Evolutionary conservation across 192 early-diverging fungal genomes (phyloP), one percentile per base, ranked within the genome.

Genomic region (Physocladia obscura): DNA sequence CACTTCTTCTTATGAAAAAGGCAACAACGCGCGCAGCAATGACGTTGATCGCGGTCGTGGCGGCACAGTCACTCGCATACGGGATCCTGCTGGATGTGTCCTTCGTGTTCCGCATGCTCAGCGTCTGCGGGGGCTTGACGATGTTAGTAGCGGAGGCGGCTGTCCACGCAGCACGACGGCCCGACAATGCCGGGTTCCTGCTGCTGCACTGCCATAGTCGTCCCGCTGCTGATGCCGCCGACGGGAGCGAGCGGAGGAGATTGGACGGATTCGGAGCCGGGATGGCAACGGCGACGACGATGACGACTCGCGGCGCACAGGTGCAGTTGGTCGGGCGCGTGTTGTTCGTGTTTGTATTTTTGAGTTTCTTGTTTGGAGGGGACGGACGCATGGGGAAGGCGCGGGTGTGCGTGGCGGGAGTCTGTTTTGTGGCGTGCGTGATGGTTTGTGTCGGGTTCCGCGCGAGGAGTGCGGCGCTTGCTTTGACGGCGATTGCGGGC

Each of bases 391-490:
- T 31, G 6, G 90, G 90, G 76, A 79, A 90, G 6, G 74, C 86
- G 26, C 87, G 95, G 8, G 29, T 91, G n/a, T 84, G 88, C 8
- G 37, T 89, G 11, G 80, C 94, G 22, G 89, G 87, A 30, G 26
- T 8, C 13, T 68, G 65, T 44, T 78, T 93, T 26, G 74, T 87
- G 29, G 92, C 93, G 49, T 94, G 94, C 74, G 71, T 94, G 48
- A 91, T 96, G 91, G 92, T 98, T 27, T 93, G 90, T 2, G 89
- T 96, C 21, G 96, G 96, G 0, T 98, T 97, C 82, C 95, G 96
- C 77, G 93, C 96, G 32, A 93, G 92, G 82, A 92, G 85, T 82
- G 92, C 94, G 19, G 92, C 95, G 21, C 91, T 91, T 79, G 92
- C 95, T 51, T 73, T 98, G 39, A 90, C 95, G 31, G 78, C 91